Base-by-base conservation (phyloP, 108 stramenopile genomes). In the Schizochytrium sp. region DNA sequence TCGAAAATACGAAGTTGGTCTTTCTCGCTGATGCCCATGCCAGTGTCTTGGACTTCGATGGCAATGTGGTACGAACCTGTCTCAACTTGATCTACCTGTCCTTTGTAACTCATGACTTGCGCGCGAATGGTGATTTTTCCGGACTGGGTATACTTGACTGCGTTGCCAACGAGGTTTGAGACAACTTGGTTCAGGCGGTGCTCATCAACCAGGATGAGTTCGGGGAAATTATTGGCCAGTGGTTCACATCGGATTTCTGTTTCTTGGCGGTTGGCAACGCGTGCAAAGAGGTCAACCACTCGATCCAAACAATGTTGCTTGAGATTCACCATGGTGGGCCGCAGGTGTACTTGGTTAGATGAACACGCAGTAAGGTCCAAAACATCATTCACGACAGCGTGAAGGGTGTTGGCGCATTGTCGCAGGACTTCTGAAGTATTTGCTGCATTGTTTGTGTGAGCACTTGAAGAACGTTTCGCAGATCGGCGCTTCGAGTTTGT, bases 351-450 rank as follows among this genome's bases (percentile, higher is more conserved):
- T 15, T 69, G 64, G 64, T 69, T 69, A 0, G 64, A 69, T 1
- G 64, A 69, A 44, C 64, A 69, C 19, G 64, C 64, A 44, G 64
- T 69, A 44, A 69, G 64, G 15, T 69, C 64, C 12, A 69, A 44
- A 1, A 69, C 64, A 44, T 69, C 64, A 15, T 69, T 69, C 42
- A 69, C 64, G 64, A 69, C 64, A 44, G 64, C 64, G 64, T 69
- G 64, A 44, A 69, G 64, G 64, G 64, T 69, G 28, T 69, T 69
- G 12, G 64, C 64, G 64, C 64, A 69, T 44, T 69, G 64, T 38
- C 64, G 64, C 64, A 69, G 64, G 42, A 69, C 64, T 38, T 69
- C 64, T 7, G 64, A 69, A 1, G 64, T 69, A 5, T 44, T 44
- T 8, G 64, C 7, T 7, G 64, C 64, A 44, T 44, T 13, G 15